A percentile compares a stretch with the other conserved stretches of the same genome.
phyloP scores from a whole-genome alignment of 192 early-diverging fungal genomes.

The Coemansia sp. region DNA sequence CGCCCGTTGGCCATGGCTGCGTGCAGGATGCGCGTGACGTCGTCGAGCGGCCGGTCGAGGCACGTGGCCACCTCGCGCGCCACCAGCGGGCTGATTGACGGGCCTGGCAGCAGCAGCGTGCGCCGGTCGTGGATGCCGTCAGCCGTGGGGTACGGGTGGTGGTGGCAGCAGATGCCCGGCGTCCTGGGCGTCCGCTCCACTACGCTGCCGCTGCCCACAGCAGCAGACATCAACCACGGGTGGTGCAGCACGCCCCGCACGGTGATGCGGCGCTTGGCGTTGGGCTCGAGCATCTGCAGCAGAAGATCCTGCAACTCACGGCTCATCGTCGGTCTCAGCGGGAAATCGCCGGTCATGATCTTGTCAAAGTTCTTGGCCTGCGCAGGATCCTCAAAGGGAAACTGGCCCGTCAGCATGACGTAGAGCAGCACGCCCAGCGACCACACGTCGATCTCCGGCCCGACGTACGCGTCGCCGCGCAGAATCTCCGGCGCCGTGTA shows the following conservation, averaged over 20 bases:
- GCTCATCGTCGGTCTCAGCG: conserved; percentile 37
- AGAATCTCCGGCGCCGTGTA: conserved; percentile 92
- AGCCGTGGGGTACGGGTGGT: conserved; percentile 9
- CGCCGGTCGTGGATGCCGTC: conserved; percentile 24
- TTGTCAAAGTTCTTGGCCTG: conserved; percentile 53
- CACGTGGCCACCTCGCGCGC: conserved; percentile 41
- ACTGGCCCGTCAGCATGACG: conserved; percentile 73
- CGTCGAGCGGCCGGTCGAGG: conserved; percentile 34
- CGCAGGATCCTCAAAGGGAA: conserved; percentile 59
- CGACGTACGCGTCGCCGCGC: conserved; percentile 82
- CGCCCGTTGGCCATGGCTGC: conserved; percentile 23
- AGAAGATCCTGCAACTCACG: conserved; percentile 43
- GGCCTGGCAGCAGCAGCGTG: conserved; percentile 30
- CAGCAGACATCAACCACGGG: conserved; percentile 25
- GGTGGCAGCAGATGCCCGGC: conserved; percentile 20
- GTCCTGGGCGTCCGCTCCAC: not conserved
- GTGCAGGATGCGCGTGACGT: conserved; percentile 29
- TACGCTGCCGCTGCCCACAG: not conserved
- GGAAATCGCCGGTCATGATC: conserved; percentile 56
- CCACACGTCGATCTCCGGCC: conserved; percentile 96
- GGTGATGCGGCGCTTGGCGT: conserved; percentile 27
- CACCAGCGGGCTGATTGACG: conserved; percentile 15
- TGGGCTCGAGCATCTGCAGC: conserved; percentile 48
- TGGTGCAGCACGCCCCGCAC: conserved; percentile 32
- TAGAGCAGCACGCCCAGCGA: conserved; percentile 90